Evolutionary conservation across 1,284 basidiomycete genomes (phyloP), one percentile per base, ranked within the genome.

Genomic region (Gymnopus androsaceus): DNA sequence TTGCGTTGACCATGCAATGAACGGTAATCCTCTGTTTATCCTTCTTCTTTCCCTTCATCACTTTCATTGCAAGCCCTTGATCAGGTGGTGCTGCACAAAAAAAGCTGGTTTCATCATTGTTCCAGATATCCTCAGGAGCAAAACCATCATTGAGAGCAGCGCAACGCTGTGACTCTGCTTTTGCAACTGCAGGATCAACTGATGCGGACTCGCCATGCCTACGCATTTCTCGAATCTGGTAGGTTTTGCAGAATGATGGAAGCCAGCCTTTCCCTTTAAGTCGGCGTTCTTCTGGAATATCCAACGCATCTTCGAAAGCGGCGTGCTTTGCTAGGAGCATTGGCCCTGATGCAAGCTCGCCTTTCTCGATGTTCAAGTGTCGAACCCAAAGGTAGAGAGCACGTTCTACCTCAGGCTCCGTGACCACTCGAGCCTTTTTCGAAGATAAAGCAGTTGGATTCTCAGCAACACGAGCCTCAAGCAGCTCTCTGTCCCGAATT

Each of bases 121-220:
- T 76, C 28, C 63, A 71, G 2, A 34, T 8, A 60, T 77, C 68
- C 17, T 64, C 54, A 1, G 56, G 58, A 2, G 57, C 33, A 56
- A 63, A 75, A 14, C 37, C 38, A 6, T 3, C 47, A n/a, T 37
- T 40, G 15, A 55, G 49, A 14, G 34, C 36, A 27, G 12, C 6
- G 11, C 25, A 9, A 0, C 55, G 56, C 6, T 21, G 23, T 1
- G 58, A 57, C 45, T 71, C 72, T 28, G 48, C 59, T 30, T 56
- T 61, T 12, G 71, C 69, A 30, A 61, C 61, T 15, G 55, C 53
- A 7, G 55, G 59, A 58, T 73, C 58, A 7, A 72, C 69, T n/a
- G 72, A 73, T 25, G 56, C 72, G 25, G 72, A 72, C 58, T 76
- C 74, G 15, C 75, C 74, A 64, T 76, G 74, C 15, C 63, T 44